Percentiles rank a stretch among this genome's conserved stretches.
These are phyloP conservation scores for Emericellopsis atlantica DNA, from an alignment of 2,329 filamentous ascomycete species.

Conservation along the genomic window DNA sequence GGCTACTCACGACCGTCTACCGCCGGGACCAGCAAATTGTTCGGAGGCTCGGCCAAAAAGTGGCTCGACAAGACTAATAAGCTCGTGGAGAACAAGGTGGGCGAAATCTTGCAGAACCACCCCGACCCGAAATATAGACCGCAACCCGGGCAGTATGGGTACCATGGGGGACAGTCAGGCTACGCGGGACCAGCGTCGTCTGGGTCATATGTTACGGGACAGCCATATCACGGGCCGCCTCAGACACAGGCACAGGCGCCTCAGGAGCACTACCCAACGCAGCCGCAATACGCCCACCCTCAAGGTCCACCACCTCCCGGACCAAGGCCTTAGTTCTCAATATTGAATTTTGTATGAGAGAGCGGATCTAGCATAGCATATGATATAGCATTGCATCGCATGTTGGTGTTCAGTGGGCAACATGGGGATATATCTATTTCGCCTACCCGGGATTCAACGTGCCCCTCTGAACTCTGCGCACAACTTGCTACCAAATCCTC, in stretches of 20 bases:
- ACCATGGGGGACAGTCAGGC: not conserved
- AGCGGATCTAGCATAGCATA: not conserved
- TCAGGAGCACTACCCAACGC: not conserved
- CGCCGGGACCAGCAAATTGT: constrained; percentile 4
- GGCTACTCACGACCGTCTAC: not conserved
- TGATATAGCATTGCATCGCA: not conserved
- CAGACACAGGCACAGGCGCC: not conserved
- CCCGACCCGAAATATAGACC: not conserved
- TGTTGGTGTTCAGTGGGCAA: no score
- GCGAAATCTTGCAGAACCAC: constrained; percentile 5
- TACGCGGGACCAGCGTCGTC: no score
- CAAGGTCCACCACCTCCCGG: not conserved
- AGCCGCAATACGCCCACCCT: not conserved
- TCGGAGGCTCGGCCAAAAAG: constrained; percentile 8
- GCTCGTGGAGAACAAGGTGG: constrained; percentile 9
- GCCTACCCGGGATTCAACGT: no score
- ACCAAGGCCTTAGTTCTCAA: not conserved
- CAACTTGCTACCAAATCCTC: no score
- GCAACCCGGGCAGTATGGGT: constrained; percentile 1
- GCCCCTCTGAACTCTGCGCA: no score
- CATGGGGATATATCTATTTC: no score
- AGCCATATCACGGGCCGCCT: not conserved
- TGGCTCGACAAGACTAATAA: constrained; percentile 11
- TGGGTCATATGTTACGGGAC: constrained; percentile 9
- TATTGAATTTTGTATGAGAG: not conserved